Conservation (phyloP, 1,139 yeast species). For the Kazachstania sp. region DNA sequence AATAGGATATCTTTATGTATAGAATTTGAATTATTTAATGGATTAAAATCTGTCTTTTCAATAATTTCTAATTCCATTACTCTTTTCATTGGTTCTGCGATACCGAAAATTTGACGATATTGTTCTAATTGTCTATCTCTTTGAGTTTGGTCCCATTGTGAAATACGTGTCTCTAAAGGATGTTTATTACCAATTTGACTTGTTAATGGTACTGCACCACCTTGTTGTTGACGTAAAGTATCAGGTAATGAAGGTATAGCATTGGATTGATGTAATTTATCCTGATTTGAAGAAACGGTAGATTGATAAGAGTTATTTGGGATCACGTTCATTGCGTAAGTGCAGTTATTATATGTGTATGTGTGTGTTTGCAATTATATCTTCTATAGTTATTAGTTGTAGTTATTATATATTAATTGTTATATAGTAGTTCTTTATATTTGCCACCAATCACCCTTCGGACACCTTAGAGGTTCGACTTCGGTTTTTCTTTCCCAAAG, state of each 20-base stretch:
- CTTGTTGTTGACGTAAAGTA: constrained; percentile 27
- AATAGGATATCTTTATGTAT: constrained; percentile 70
- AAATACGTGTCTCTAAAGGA: constrained; percentile 71
- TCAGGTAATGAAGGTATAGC: constrained; percentile 30
- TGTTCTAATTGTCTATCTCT: constrained; percentile 63
- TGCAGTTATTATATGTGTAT: no score
- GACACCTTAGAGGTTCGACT: no score
- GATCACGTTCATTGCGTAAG: constrained; percentile 24
- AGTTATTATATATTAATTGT: not conserved
- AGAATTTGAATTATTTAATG: constrained; percentile 41
- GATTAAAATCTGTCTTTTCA: constrained; percentile 63
- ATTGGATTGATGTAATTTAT: constrained; percentile 15
- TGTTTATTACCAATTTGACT: constrained; percentile 75
- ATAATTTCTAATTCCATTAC: constrained; percentile 76
- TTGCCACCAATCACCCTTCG: not conserved
- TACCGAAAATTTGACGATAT: constrained; percentile 67
- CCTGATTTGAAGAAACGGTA: constrained; percentile 20
- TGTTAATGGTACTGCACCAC: constrained; percentile 38
- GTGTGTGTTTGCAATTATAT: no score
- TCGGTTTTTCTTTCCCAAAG: no score
- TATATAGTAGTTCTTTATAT: not conserved
- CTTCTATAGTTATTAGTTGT: no score
- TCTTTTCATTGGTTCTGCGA: constrained; percentile 82
- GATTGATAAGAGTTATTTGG: constrained; percentile 22
- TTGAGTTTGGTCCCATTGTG: constrained; percentile 75